Evolutionary conservation across 176 grass and related monocot genomes (phyloP).

Genomic region (Oryza officinalis): DNA sequence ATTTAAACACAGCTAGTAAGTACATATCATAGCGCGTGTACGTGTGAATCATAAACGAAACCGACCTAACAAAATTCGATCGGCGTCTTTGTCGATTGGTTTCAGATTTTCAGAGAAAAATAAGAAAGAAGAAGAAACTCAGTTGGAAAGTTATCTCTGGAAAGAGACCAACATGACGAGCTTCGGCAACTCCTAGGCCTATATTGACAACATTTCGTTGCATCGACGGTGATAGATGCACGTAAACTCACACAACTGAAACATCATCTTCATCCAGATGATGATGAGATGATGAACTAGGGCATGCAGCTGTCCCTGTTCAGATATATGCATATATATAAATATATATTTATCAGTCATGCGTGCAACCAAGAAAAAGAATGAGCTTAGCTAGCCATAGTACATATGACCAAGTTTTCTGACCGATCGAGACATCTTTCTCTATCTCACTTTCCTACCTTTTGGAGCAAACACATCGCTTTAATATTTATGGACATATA

Average conservation of each 20-base stretch:
- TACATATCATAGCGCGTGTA: constrained; percentile 37
- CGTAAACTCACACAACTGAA: constrained; percentile 41
- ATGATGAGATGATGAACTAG: constrained; percentile 23
- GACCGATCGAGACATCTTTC: constrained; percentile 31
- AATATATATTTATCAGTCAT: constrained; percentile 33
- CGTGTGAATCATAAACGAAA: constrained; percentile 47
- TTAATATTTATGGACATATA: constrained; percentile 20
- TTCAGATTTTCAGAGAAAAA: background rate
- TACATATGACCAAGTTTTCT: constrained; percentile 22
- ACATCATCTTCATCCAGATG: constrained; percentile 15
- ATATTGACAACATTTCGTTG: constrained; percentile 33
- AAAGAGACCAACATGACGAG: constrained; percentile 53
- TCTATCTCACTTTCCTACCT: constrained; percentile 8
- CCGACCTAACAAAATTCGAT: constrained; percentile 47
- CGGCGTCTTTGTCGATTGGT: constrained; percentile 43
- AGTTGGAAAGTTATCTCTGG: constrained; percentile 16
- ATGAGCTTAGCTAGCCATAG: constrained; percentile 12
- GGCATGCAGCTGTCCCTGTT: constrained; percentile 48
- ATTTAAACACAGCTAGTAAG: constrained; percentile 31
- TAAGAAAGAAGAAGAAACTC: background rate
- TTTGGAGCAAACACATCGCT: constrained; percentile 33
- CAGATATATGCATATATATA: constrained; percentile 1
- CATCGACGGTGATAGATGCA: constrained; percentile 48
- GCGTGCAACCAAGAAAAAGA: constrained; percentile 3
- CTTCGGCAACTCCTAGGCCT: constrained; percentile 26